Conservation (phyloP, 1,139 yeast species). For the Protomyces lactucae-debilis region DNA sequence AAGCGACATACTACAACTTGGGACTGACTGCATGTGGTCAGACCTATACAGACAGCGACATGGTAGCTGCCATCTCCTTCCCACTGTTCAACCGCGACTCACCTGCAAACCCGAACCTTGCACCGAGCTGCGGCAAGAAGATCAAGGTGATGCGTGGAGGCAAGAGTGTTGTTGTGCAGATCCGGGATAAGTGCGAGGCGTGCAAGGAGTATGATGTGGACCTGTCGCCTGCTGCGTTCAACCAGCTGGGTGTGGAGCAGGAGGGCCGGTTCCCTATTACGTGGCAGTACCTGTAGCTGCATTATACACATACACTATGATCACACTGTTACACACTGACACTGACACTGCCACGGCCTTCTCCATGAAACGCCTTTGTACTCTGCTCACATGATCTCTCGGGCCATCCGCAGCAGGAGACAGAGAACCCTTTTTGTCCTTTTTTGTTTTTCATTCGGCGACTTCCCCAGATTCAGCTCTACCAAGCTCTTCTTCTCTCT, state of each 20-base stretch:
- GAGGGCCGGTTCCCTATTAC: conserved; percentile 49
- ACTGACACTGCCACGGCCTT: no score
- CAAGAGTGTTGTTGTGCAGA: conserved; percentile 49
- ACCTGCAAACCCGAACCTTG: conserved; percentile 40
- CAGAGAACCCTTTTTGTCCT: no score
- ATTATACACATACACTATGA: no score
- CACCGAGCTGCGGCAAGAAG: conserved; percentile 48
- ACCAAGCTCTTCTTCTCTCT: no score
- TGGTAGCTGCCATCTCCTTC: conserved; percentile 44
- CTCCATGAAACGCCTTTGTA: no score
- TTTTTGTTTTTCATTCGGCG: no score
- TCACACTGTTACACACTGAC: no score
- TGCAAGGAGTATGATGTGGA: conserved; percentile 49
- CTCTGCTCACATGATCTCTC: no score
- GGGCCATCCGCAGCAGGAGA: no score
- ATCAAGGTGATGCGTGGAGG: conserved; percentile 46
- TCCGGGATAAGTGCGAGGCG: conserved; percentile 53
- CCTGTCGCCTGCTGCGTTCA: conserved; percentile 53
- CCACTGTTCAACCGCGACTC: conserved; percentile 38
- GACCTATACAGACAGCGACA: conserved; percentile 47
- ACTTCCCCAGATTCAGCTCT: no score
- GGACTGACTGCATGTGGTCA: conserved; percentile 63
- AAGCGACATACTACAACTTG: conserved; percentile 56
- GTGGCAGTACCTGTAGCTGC: conserved; percentile 43
- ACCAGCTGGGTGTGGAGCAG: conserved; percentile 45